These are phyloP conservation scores for Dictyostelium citrinum DNA, from an alignment of 78 protist genomes.

Conservation along the genomic window DNA sequence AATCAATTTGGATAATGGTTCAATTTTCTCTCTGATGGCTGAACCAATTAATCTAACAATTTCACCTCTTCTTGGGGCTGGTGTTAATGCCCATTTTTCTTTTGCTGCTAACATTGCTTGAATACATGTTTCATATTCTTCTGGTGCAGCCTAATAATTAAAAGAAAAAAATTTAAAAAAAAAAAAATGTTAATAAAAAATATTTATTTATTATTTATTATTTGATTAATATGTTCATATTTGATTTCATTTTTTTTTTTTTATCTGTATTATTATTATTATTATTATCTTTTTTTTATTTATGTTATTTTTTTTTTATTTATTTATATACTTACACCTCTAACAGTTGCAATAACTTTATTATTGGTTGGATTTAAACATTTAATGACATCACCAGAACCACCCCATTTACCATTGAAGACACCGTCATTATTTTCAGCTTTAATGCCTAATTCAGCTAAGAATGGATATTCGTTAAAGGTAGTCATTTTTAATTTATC, in stretches of 20 bases:
- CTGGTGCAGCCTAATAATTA: constrained; percentile 48
- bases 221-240: not conserved
- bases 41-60: constrained; percentile 90
- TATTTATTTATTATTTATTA: not conserved
- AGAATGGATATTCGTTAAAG: constrained; percentile 73
- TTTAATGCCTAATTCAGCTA: constrained; percentile 61
- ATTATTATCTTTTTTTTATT: not conserved
- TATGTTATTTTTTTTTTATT: not conserved
- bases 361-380: constrained; percentile 65
- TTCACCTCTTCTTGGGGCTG: constrained; percentile 95
- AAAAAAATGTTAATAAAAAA: not conserved
- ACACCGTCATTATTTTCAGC: constrained; percentile 75
- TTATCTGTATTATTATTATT: not conserved
- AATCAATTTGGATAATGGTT: constrained; percentile 86
- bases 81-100: constrained; percentile 68
- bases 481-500: constrained; percentile 1
- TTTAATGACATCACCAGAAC: constrained; percentile 64
- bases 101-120: constrained; percentile 77
- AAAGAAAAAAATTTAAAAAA: not conserved
- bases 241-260: not conserved
- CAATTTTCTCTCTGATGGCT: constrained; percentile 75
- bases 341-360: constrained; percentile 78
- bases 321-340: constrained; percentile 55
- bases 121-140: constrained; percentile 63
- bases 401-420: constrained; percentile 82